Percentiles rank a stretch among this genome's conserved stretches.
Evolutionary conservation across 352 stramenopile genomes (phyloP).

Genomic region (Thalassiosira hispida): DNA sequence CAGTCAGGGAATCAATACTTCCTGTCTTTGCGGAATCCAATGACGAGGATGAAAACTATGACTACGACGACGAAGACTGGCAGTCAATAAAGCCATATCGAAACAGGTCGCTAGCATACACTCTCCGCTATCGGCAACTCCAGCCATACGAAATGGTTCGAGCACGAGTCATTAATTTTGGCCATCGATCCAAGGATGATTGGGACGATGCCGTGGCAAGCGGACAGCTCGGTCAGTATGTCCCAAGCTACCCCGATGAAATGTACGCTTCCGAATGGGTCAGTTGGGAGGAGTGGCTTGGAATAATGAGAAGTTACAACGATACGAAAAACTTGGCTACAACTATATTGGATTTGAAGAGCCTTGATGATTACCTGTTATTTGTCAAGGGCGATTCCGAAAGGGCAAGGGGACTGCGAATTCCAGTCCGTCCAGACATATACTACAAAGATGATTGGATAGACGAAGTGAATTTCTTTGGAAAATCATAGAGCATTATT

Average conservation of each 20-base stretch:
- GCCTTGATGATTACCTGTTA: slow-evolving; percentile 56
- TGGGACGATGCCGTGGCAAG: slow-evolving; percentile 62
- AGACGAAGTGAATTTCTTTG: slow-evolving; percentile 48
- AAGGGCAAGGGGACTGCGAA: slow-evolving; percentile 65
- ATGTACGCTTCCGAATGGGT: slow-evolving; percentile 78
- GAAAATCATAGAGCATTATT: slow-evolving; percentile 33
- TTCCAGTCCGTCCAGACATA: slow-evolving; percentile 62
- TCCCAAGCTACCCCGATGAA: slow-evolving; percentile 68
- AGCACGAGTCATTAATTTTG: slow-evolving; percentile 57
- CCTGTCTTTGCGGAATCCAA: not conserved
- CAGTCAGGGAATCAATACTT: not conserved
- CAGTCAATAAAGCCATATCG: slow-evolving; percentile 55
- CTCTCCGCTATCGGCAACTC: slow-evolving; percentile 61
- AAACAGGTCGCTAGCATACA: slow-evolving; percentile 71
- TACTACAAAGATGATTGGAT: slow-evolving; percentile 61
- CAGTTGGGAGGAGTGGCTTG: slow-evolving; percentile 76
- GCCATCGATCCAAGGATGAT: slow-evolving; percentile 67
- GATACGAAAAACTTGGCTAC: slow-evolving; percentile 62
- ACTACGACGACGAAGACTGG: slow-evolving; percentile 59
- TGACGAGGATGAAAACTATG: slow-evolving; percentile 42
- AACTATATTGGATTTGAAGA: slow-evolving; percentile 58
- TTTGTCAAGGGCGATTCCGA: slow-evolving; percentile 65
- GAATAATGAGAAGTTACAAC: slow-evolving; percentile 69
- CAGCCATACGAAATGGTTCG: slow-evolving; percentile 66
- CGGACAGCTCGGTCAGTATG: slow-evolving; percentile 58